Evolutionary conservation across 495 filamentous ascomycete species (phyloP), one percentile per base, ranked within the genome.

Genomic region (Penicillium flavigenum): DNA sequence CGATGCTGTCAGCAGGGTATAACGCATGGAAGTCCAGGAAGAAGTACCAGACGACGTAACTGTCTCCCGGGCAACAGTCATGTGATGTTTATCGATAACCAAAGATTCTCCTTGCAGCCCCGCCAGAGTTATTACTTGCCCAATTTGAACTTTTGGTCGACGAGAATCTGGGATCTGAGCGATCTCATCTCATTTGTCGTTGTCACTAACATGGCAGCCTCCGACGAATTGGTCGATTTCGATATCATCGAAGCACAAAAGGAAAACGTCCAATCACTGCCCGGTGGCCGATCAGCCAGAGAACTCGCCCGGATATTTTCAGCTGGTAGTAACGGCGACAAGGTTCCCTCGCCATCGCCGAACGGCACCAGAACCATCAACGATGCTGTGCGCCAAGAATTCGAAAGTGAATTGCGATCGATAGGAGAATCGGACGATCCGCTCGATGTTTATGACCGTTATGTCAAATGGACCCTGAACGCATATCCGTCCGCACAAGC

Each of bases 241-340:
- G 88, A 96, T 59, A 85, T 97, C 59, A 98, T 98, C 75, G 94
- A 98, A 70, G 82, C 81, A 43, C 92, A 96, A 66, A 98, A 98
- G 74, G 94, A 98, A 73, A 98, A 98, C 67, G 96, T 98, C 42
- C 92, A 96, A 67, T 87, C 92, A 12, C 81, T 98, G 39, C 90
- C 95, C 2, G 88, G 90, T 47, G 94, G 94, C 36, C 85, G 94
- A 52, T 97, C 92, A 31, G 94, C 94, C 16, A 87, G 87, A 74
- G 89, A 91, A 17, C 86, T 98, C 31, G 92, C 86, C n/a, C 83
- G 86, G 39, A 83, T 92, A 47, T 94, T 91, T 76, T 89, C 90
- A 31, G 83, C 85, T 4, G 71, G 74, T 9, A 61, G 82, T 78
- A 51, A 75, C 69, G 60, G 63, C 32, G 71, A 74, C 58, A 72